Base-by-base conservation (phyloP, 139 green algal genomes). In the Chlamydomonas sphaeroides region DNA sequence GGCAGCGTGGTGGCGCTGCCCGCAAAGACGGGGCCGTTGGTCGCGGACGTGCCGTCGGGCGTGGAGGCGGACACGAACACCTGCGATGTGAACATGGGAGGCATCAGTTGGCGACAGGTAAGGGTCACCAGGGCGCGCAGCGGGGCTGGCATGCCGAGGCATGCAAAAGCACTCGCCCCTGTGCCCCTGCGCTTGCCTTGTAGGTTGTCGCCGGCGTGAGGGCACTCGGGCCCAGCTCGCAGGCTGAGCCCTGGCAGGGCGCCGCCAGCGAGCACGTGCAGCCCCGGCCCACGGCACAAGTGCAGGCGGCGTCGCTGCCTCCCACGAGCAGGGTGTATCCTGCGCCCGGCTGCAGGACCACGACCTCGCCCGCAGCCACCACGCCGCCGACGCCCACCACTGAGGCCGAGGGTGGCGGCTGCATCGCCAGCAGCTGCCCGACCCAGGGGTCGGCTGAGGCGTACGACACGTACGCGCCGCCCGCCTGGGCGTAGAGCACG, bases 181-280 rank as follows among this genome's bases (percentile, higher is more conserved):
- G n/a, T n/a, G n/a, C n/a, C n/a, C 10, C 53, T 62, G 53, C 21
- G 20, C 23, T 62, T 62, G 11, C 88, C 88, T 80, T 82, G 84
- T 91, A 91, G 0, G 84, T 85, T 8, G 88, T 80, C 77, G 84
- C 85, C 2, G 88, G 76, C 11, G 65, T 30, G 4, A 91, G 33
- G 6, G 84, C 80, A 8, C 63, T 61, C 1, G 49, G 65, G n/a
- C 66, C 86, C n/a, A 80, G n/a, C 32, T 79, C 48, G 69, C 88
- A 91, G 33, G 85, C 59, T 10, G 30, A 20, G 0, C 71, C 84
- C 63, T 85, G 88, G 71, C 88, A 91, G 0, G 51, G 68, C 15
- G 78, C 63, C 25, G 83, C 48, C n/a, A 81, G 39, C 17, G 35
- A 35, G 66, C 88, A 91, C n/a, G 42, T 39, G 66, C 88, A 91